These are phyloP conservation scores for Boletus sp. DNA, from an alignment of 1,284 basidiomycete species.

Conservation along the genomic window DNA sequence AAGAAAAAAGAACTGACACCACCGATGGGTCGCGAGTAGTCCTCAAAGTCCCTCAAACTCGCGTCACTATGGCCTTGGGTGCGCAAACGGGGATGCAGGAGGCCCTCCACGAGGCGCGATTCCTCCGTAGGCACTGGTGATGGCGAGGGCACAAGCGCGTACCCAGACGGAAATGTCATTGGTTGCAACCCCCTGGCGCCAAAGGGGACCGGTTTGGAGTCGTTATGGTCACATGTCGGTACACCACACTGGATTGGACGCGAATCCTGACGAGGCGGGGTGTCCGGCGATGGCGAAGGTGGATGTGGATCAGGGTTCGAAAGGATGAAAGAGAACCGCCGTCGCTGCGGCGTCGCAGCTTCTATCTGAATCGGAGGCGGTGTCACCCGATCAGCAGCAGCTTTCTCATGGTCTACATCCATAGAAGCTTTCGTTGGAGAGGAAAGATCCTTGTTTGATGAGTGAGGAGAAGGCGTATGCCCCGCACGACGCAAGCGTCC, in stretches of 20 bases:
- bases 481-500: conserved; percentile 27
- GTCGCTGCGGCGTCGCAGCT: conserved; percentile 18
- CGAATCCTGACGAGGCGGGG: not conserved
- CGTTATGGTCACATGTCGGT: not conserved
- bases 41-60: conserved; percentile 42
- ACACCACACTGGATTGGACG: conserved; percentile 2
- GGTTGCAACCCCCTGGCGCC: not conserved
- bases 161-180: conserved; percentile 2
- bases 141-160: conserved; percentile 22
- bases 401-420: conserved; percentile 20
- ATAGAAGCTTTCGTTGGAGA: conserved; percentile 11
- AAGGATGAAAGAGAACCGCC: conserved; percentile 31
- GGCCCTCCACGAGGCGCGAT: conserved; percentile 34
- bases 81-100: conserved; percentile 37
- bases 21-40: conserved; percentile 43
- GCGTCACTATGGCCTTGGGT: conserved; percentile 34
- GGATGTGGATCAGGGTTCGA: conserved; percentile 29
- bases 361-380: conserved; percentile 19
- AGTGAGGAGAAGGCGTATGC: conserved; percentile 29
- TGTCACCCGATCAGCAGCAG: conserved; percentile 5
- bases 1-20: conserved; percentile 31
- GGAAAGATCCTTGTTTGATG: conserved; percentile 24
- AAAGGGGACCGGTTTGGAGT: not conserved
- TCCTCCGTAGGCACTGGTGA: conserved; percentile 38
- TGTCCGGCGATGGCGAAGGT: conserved; percentile 15